These are phyloP conservation scores for Stephania japonica DNA, from an alignment of 164 flowering plant genomes.

Conservation along the genomic window DNA sequence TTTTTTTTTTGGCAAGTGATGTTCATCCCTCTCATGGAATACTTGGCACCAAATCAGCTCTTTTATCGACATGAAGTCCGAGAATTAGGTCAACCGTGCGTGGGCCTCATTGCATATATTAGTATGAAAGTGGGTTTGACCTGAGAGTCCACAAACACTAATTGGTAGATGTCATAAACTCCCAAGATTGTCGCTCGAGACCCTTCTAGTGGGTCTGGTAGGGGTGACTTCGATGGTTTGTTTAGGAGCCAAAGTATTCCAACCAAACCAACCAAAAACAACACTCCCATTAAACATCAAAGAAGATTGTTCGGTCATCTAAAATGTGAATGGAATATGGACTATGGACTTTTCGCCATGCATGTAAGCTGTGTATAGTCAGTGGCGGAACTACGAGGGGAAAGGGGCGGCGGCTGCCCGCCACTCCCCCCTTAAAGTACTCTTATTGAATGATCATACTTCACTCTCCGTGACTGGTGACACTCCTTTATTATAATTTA, in stretches of 20 bases:
- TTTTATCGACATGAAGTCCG: background rate
- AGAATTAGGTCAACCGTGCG: background rate
- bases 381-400: background rate
- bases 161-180: background rate
- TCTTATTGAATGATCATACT: too few species aligned
- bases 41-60: too few species aligned
- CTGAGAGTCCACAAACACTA: background rate
- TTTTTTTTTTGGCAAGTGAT: too few species aligned
- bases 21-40: too few species aligned
- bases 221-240: background rate
- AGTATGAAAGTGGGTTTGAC: background rate
- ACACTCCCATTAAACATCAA: background rate
- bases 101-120: background rate
- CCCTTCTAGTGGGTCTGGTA: background rate
- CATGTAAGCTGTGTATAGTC: background rate
- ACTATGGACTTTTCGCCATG: background rate
- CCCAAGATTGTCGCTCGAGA: background rate
- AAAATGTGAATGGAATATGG: background rate
- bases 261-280: background rate
- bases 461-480: too few species aligned
- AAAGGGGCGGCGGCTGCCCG: too few species aligned
- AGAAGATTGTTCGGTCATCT: slow-evolving; percentile 1
- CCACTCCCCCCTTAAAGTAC: too few species aligned
- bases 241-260: background rate
- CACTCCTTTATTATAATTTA: too few species aligned